phyloP scores from a whole-genome alignment of 306 rosid species.

The Heteromeles arbutifolia region DNA sequence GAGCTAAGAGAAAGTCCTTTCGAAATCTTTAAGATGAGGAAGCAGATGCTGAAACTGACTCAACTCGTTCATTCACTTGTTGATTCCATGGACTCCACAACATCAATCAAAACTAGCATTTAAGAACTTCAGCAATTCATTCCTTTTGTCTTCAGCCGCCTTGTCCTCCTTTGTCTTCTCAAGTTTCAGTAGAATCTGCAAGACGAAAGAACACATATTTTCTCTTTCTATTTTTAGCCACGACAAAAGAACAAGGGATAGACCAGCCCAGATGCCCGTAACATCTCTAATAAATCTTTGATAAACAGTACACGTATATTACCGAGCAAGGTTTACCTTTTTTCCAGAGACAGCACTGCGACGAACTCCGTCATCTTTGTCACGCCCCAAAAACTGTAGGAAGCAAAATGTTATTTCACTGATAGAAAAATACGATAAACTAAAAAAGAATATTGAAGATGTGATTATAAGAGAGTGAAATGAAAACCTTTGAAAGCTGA shows the following conservation, averaged over 20 bases:
- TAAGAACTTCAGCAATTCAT: slow-evolving; percentile 80
- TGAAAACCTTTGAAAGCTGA: slow-evolving; percentile 88
- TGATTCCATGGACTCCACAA: slow-evolving; percentile 10
- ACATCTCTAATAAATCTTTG: neutral
- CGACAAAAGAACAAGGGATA: neutral
- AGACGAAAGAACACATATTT: neutral
- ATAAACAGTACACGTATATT: neutral
- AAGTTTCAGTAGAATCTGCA: slow-evolving; percentile 81
- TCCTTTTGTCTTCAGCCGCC: slow-evolving; percentile 85
- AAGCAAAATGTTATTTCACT: neutral
- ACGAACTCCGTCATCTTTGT: slow-evolving; percentile 73
- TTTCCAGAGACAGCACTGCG: slow-evolving; percentile 98
- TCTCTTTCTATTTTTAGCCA: neutral
- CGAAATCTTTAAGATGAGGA: neutral
- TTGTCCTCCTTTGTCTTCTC: slow-evolving; percentile 94
- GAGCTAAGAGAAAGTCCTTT: neutral
- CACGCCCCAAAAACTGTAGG: slow-evolving; percentile 77
- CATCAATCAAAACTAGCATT: slow-evolving; percentile 91
- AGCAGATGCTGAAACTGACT: slow-evolving; percentile 3
- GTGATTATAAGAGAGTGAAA: slow-evolving; percentile 11
- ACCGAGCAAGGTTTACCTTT: slow-evolving; percentile 40
- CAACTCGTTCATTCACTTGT: slow-evolving; percentile 9
- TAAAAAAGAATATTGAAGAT: neutral
- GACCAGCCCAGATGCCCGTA: neutral
- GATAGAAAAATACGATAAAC: neutral